Base-by-base conservation (phyloP, 306 rosid genomes). In the Gillenia trifoliata region DNA sequence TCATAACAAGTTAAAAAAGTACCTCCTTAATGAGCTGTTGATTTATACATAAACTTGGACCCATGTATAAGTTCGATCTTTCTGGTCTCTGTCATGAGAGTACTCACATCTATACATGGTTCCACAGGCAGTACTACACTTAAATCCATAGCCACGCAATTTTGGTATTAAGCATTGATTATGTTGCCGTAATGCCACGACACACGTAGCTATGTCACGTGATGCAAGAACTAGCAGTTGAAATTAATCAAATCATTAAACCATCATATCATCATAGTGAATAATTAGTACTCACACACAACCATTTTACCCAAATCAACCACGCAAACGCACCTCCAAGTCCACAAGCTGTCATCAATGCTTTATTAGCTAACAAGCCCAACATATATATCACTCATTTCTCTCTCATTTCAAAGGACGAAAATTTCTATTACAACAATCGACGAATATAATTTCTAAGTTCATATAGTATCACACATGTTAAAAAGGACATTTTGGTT, bases 11-110 rank as follows among this genome's bases (percentile, higher is more conserved):
- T 74, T 77, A 79, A 77, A 83, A 72, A 55, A 31, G 87, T 84
- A 77, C 88, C 66, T 59, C 25, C 10, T 8, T 41, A 55, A 70
- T 85, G 92, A 85, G 86, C 85, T 89, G 85, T 70, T 73, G 83
- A 79, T 2, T 3, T 81, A 31, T 66, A 66, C 60, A 67, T 40
- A 30, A 50, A 30, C 66, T 77, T 76, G 79, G 85, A 75, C 86
- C 75, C 83, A 72, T 64, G 43, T 31, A 30, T 59, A 28, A 28
- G 40, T 25, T 11, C 40, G 11, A 26, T 68, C n/a, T 47, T 29
- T 29, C 47, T 2, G 38, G 41, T 60, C 54, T 33, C 11, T 28
- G 62, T 66, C 71, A 56, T 11, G 56, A 17, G 66, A 2, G 66
- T 62, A 16, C 11, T 30, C 25, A 16, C 1, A 54, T n/a, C 60